Evolutionary conservation across 768 basidiomycete genomes (phyloP).

Genomic region (Boletus tylopilopsis): DNA sequence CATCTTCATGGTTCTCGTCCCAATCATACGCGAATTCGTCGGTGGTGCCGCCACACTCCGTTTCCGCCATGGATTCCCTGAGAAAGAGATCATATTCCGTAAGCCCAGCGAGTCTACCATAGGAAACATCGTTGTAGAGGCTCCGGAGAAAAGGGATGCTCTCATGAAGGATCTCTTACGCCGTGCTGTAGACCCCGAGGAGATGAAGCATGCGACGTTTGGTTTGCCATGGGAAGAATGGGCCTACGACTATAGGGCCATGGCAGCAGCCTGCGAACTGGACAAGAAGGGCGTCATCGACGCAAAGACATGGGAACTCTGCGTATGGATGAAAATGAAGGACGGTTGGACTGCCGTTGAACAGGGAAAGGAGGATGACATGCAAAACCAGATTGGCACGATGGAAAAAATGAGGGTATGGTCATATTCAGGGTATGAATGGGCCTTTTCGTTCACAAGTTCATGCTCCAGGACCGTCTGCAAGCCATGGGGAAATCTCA

Average conservation of each 20-base stretch:
- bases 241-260: conserved; percentile 29
- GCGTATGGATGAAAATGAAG: conserved; percentile 32
- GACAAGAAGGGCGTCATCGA: conserved; percentile 18
- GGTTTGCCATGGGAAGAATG: conserved; percentile 34
- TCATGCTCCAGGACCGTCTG: conserved; percentile 20
- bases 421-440: background rate
- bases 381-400: conserved; percentile 21
- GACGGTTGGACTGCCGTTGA: conserved; percentile 28
- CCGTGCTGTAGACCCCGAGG: conserved; percentile 28
- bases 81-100: conserved; percentile 28
- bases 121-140: conserved; percentile 21
- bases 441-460: background rate
- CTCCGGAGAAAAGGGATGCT: conserved; percentile 25
- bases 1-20: conserved; percentile 23
- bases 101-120: conserved; percentile 27
- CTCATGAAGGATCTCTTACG: conserved; percentile 24
- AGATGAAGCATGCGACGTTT: conserved; percentile 21
- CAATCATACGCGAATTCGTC: conserved; percentile 24
- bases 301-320: conserved; percentile 27
- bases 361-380: conserved; percentile 22
- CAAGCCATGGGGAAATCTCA: conserved; percentile 28
- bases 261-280: conserved; percentile 23
- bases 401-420: conserved; percentile 30
- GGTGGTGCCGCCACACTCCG: conserved; percentile 18
- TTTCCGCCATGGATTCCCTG: conserved; percentile 27